A percentile compares a stretch with the other conserved stretches of the same genome.
phyloP scores from a whole-genome alignment of 768 basidiomycete species.

The Termitomyces bulborhizus region DNA sequence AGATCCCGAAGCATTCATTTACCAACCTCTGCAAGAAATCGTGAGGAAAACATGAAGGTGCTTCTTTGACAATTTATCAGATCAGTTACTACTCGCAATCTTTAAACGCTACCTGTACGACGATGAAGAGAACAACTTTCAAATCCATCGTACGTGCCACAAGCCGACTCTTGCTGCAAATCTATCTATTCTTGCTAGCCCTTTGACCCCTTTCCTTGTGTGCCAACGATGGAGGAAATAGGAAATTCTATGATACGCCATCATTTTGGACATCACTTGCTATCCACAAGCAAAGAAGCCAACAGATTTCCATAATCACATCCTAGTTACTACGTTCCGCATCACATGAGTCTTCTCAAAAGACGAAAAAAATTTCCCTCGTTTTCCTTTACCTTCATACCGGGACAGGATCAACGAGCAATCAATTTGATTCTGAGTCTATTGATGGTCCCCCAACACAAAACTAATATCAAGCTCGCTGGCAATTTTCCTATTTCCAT shows the following conservation, averaged over 20 bases:
- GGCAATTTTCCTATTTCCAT: not conserved
- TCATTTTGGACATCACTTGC: conserved; percentile 7
- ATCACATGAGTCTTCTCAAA: not conserved
- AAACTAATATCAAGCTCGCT: not conserved
- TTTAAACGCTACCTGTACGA: not conserved
- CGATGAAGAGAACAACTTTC: not conserved
- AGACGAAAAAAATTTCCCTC: not conserved
- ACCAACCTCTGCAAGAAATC: not conserved
- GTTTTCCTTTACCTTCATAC: conserved; percentile 1
- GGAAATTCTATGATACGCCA: not conserved
- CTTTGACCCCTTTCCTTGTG: not conserved
- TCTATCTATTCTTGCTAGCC: not conserved
- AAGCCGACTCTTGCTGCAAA: conserved; percentile 1
- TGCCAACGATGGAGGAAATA: conserved; percentile 1
- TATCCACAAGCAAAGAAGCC: conserved; percentile 2
- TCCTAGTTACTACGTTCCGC: conserved; percentile 2
- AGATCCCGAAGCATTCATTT: not conserved
- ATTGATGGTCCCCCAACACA: not conserved
- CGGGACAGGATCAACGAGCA: not conserved
- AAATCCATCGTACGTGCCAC: not conserved
- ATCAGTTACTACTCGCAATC: not conserved
- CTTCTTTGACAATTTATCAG: not conserved
- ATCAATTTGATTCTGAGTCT: not conserved
- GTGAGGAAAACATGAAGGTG: not conserved
- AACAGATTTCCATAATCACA: not conserved